Base-by-base conservation (phyloP, 2,329 filamentous ascomycete genomes). In the Cryphonectria parasitica region DNA sequence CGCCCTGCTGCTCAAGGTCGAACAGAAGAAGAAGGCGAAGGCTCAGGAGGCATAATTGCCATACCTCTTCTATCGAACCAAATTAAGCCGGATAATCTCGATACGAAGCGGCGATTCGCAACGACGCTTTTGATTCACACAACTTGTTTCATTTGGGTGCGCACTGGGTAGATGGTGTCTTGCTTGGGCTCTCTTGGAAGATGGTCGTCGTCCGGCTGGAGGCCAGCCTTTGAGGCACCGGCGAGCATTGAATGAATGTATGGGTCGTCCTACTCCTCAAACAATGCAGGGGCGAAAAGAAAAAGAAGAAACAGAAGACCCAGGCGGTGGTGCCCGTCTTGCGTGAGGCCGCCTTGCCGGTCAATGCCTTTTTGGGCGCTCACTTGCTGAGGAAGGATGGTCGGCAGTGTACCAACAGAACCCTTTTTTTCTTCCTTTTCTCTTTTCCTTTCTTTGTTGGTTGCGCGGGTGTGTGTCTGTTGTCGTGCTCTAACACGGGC, bases 1-100 rank as follows among this genome's bases (percentile, higher is more conserved):
- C 77, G 96, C 96, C 19, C 87, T 99, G 76, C 87, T 99, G 77
- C 79, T 81, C 73, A 81, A 81, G 78, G 80, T 81, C 22, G 80
- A 81, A 71, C 80, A 81, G 75, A 81, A 81, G 78, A 81, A 82
- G 79, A 81, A 81, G 76, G 76, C 73, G 74, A 80, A 81, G 69
- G 77, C 76, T 31, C 74, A 77, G 61, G 80, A 81, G 76, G 78
- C 77, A 63, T 81, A 78, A 70, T 63, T 17, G 7, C n/a, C 22
- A 49, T 11, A 43, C 65, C 36, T 43, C n/a, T 61, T 43, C n/a
- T 56, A 31, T 34, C 45, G 45, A 11, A 64, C 25, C 61, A 13
- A 28, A 28, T 13, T 39, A n/a, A 25, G 22, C 41, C 22, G 39
- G 45, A 10, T 17, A 5, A 28, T 41, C 61, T 63, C 36, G 61